Evolutionary conservation across 306 rosid species (phyloP), one percentile per base, ranked within the genome.

Genomic region (Rosa multiflora): DNA sequence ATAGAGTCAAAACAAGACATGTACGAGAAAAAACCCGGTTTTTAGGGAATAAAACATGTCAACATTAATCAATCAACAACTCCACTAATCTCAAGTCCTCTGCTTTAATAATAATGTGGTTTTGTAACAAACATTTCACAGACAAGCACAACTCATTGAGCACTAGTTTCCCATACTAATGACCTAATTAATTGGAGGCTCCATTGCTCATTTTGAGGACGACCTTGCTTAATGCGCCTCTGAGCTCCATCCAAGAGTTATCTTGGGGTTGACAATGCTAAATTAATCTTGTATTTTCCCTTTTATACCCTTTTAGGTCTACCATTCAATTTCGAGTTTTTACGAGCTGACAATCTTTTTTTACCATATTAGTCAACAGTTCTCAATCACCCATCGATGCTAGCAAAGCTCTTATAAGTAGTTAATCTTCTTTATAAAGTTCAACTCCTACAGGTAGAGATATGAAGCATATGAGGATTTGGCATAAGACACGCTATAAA

Each of bases 61-160:
- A 87, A 87, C 92, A 86, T 77, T 68, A 74, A 80, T 46, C 82
- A 72, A 83, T 78, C 96, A 91, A 88, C 97, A 78, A 87, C 93
- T 90, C 99, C 98, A 92, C 97, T 90, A 84, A 77, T 79, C 62
- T 74, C 77, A 71, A 71, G 78, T 75, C 76, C 23, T 64, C 72
- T 79, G 82, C 76, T 74, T 76, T 74, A 87, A 78, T 86, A 83
- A 87, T 84, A 82, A 53, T 82, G 83, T 83, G 85, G 76, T 84
- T 81, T 88, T 82, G 77, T 78, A 80, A 77, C 82, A 73, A 78
- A 83, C 83, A 80, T 74, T 88, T 87, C 88, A 83, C 91, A 90
- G 96, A 89, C 96, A 90, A 83, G 75, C 85, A 90, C 96, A 89
- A 89, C 96, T 88, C 93, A 92, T 79, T 80, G 44, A 87, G 93